Base-by-base conservation (phyloP, 805 yeast genomes). In the Zygosaccharomyces siamensis region DNA sequence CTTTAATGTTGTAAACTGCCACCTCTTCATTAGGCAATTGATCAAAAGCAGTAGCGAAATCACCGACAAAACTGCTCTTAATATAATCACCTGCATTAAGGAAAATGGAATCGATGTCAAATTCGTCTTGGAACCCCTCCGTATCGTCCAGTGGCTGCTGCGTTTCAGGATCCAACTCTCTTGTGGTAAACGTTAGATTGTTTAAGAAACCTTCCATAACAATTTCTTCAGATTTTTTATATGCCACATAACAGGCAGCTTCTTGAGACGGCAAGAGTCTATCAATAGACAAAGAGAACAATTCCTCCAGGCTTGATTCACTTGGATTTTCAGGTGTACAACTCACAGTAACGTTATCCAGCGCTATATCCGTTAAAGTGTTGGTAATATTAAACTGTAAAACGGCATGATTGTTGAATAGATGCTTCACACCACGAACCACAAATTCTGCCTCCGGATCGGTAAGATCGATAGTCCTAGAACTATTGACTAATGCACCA, bases 381-480 rank as follows among this genome's bases (percentile, higher is more conserved):
- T 93, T 93, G 50, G 84, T 78, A 55, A 93, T 79, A 55, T 85
- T 81, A 69, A 79, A 92, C 72, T 92, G 97, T 55, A 89, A 69
- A 53, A 92, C 80, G 61, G 84, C 72, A 60, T 86, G 83, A 12
- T 79, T 72, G 52, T 80, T 80, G 69, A 86, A 93, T 48, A 90
- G 70, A 66, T 90, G 98, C 68, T 88, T 90, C 48, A 87, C 74
- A 31, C 85, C 90, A 45, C 77, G 77, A 51, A 93, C 95, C 39
- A 89, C 90, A 67, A 89, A 89, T 70, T 93, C 99, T 52, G 95
- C 89, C 67, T 90, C 98, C 51, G 79, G 76, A 67, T 93, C 99
- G 20, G 98, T 90, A 61, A 92, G 79, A 56, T 84, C 80, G 48
- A 80, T 73, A 31, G 74, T 67, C 32, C 71, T 63, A 2, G 95